Percentiles rank a stretch among this genome's conserved stretches.
Evolutionary conservation across 2,329 filamentous ascomycete genomes (phyloP).

Genomic region (Emergomyces pasteurianus): DNA sequence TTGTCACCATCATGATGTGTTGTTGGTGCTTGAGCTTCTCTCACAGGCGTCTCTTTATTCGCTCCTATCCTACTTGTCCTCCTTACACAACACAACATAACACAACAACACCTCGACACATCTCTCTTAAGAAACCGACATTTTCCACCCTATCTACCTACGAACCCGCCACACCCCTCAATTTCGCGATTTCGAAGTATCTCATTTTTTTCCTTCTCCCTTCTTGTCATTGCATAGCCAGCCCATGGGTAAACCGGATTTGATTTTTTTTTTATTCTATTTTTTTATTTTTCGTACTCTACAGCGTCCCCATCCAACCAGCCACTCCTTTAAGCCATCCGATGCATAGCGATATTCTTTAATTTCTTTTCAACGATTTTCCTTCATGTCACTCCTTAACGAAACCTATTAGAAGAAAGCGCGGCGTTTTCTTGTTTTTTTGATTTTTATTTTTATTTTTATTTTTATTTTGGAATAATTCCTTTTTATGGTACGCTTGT

Average conservation of each 20-base stretch:
- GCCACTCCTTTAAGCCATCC: conserved; percentile 11
- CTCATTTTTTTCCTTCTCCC: background rate
- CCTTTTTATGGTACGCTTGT: conserved; percentile 10
- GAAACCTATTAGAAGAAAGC: conserved; percentile 14
- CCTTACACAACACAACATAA: conserved; percentile 1
- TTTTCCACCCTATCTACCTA: background rate
- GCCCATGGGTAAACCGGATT: background rate
- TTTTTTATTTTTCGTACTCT: background rate
- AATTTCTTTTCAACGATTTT: conserved; percentile 15
- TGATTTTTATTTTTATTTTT: conserved; percentile 2
- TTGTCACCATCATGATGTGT: background rate
- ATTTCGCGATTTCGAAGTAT: background rate
- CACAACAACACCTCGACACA: background rate
- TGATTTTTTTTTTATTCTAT: conserved; percentile 4
- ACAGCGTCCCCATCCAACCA: conserved; percentile 4
- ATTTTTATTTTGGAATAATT: conserved; percentile 1
- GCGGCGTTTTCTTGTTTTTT: conserved; percentile 10
- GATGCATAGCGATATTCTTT: conserved; percentile 7
- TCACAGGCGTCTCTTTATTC: background rate
- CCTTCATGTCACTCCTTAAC: conserved; percentile 20
- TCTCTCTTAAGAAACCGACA: background rate
- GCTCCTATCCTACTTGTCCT: background rate
- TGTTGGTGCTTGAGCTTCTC: background rate
- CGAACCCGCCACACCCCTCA: background rate
- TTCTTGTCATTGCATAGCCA: background rate